Percentiles rank a stretch among this genome's conserved stretches.
Conservation (phyloP, 345 rosid species). For the Arabidopsis suecica region DNA sequence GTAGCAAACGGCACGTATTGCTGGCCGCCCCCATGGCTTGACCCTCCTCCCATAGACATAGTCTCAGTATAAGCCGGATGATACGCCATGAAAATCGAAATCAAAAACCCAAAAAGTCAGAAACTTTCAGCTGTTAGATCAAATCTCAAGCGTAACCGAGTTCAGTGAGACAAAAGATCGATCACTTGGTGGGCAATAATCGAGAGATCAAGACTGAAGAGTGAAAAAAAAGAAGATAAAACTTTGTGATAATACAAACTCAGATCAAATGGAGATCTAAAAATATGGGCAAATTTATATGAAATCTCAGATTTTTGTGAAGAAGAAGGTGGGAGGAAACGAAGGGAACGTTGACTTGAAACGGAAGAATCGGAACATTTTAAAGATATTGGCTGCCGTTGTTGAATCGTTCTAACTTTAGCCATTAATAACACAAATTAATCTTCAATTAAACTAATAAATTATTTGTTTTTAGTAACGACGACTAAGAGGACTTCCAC, state of each 20-base stretch:
- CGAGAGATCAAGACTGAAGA: background rate
- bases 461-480: background rate
- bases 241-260: background rate
- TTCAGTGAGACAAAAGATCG: constrained; percentile 31
- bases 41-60: constrained; percentile 71
- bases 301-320: background rate
- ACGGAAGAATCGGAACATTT: constrained; percentile 31
- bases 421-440: constrained; percentile 18
- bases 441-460: background rate
- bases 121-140: constrained; percentile 30
- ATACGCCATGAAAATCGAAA: constrained; percentile 51
- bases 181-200: constrained; percentile 20
- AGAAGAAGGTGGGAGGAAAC: constrained; percentile 37
- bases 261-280: constrained; percentile 23
- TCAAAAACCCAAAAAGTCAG: background rate
- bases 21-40: constrained; percentile 62
- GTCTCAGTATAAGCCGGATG: constrained; percentile 48
- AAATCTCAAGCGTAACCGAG: constrained; percentile 19
- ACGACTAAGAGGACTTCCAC: background rate
- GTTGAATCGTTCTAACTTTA: constrained; percentile 32
- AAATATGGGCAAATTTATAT: background rate
- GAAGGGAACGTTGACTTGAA: constrained; percentile 39
- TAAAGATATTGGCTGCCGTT: constrained; percentile 31
- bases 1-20: constrained; percentile 62
- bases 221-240: background rate